phyloP scores from a whole-genome alignment of 1,139 yeast species.

The Hyphopichia pseudoburtonii region DNA sequence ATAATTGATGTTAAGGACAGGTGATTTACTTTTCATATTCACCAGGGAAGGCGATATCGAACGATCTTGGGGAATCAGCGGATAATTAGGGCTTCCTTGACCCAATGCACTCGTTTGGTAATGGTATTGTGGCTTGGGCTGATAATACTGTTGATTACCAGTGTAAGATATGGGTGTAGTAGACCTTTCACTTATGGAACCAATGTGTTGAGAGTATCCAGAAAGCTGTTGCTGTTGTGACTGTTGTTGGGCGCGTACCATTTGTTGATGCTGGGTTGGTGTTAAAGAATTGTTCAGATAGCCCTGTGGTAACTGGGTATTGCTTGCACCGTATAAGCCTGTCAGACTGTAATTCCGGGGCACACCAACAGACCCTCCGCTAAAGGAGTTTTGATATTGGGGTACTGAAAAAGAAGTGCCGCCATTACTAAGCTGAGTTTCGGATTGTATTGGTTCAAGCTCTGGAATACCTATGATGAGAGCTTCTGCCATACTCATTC shows the following conservation, averaged over 20 bases:
- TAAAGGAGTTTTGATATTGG: neutral
- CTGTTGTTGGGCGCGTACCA: conserved; percentile 6
- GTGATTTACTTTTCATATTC: conserved; percentile 15
- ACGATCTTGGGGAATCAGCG: conserved; percentile 21
- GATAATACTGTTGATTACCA: conserved; percentile 17
- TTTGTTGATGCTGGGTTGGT: conserved; percentile 8
- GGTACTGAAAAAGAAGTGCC: neutral
- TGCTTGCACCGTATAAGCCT: neutral
- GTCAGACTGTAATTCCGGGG: conserved; percentile 1
- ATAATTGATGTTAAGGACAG: conserved; percentile 6
- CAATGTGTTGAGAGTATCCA: conserved; percentile 9
- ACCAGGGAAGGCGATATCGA: conserved; percentile 31
- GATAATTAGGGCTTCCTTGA: conserved; percentile 5
- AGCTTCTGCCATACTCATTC: conserved; percentile 71
- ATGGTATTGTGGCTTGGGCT: conserved; percentile 28
- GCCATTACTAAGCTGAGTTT: neutral
- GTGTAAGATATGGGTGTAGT: conserved; percentile 14
- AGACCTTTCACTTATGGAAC: conserved; percentile 10
- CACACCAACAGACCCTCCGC: neutral
- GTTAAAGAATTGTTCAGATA: conserved; percentile 6
- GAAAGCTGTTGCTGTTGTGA: conserved; percentile 10
- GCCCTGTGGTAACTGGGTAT: conserved; percentile 2
- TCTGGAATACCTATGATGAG: conserved; percentile 52
- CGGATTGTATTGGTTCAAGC: neutral
- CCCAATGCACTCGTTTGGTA: conserved; percentile 11